Conservation (phyloP, 352 stramenopile genomes). For the Thalassiosira hispida region DNA sequence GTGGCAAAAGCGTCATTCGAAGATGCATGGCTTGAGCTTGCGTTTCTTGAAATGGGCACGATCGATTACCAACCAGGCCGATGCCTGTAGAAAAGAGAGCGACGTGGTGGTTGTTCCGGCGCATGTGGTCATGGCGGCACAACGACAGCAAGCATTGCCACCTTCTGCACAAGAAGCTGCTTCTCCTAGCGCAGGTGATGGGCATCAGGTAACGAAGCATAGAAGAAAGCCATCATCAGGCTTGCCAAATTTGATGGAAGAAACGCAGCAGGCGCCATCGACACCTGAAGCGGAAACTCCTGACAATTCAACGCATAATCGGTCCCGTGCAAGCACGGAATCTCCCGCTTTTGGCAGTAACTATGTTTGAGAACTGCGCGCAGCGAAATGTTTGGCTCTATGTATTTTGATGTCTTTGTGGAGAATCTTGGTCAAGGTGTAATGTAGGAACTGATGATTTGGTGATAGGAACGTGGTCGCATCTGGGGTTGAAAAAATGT, state of each 20-base stretch:
- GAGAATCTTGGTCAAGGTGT: background rate
- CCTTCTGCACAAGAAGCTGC: background rate
- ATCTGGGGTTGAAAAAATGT: background rate
- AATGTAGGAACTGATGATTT: background rate
- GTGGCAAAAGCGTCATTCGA: slow-evolving; percentile 66
- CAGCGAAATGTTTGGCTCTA: too few species aligned
- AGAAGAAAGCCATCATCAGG: slow-evolving; percentile 5
- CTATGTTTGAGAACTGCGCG: slow-evolving; percentile 17
- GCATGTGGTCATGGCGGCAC: slow-evolving; percentile 37
- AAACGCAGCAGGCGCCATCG: slow-evolving; percentile 6
- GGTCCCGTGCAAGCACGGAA: slow-evolving; percentile 16
- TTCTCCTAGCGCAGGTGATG: background rate
- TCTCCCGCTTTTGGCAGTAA: slow-evolving; percentile 24
- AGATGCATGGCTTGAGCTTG: slow-evolving; percentile 53
- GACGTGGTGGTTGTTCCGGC: slow-evolving; percentile 54
- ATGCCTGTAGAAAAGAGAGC: slow-evolving; percentile 44
- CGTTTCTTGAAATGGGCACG: slow-evolving; percentile 59
- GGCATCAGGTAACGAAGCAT: slow-evolving; percentile 5
- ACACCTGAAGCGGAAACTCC: slow-evolving; percentile 1
- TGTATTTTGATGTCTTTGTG: too few species aligned
- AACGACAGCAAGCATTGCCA: background rate
- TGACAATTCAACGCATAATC: slow-evolving; percentile 14
- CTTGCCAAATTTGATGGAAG: slow-evolving; percentile 33
- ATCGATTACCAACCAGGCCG: slow-evolving; percentile 46
- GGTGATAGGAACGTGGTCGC: background rate